Conservation (phyloP, 345 rosid genomes). For the Moricandia moricandioides region DNA sequence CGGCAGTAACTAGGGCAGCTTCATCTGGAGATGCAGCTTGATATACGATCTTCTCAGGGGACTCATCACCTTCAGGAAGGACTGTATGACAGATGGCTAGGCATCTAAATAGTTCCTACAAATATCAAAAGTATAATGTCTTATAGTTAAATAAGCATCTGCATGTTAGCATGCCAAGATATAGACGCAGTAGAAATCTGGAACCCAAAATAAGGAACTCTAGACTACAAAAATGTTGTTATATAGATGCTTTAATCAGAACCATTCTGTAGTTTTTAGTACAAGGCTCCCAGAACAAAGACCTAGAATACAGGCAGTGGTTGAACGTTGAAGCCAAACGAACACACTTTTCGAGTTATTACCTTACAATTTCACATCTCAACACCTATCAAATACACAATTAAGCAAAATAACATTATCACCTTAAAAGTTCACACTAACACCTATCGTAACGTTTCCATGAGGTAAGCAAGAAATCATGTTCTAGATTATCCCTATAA, state of each 20-base stretch:
- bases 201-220: slow-evolving; percentile 10
- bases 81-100: slow-evolving; percentile 99
- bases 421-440: slow-evolving; percentile 4
- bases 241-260: neutral
- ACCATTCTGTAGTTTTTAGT: slow-evolving; percentile 1
- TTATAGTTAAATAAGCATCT: slow-evolving; percentile 4
- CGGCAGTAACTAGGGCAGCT: slow-evolving; percentile 95
- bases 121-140: slow-evolving; percentile 12
- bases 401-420: neutral
- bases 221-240: neutral
- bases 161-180: neutral
- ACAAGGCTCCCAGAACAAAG: slow-evolving; percentile 13
- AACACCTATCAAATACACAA: neutral
- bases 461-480: neutral
- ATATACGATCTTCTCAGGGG: slow-evolving; percentile 86
- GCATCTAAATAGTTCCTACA: slow-evolving; percentile 97
- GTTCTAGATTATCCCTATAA: slow-evolving; percentile 12
- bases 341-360: neutral
- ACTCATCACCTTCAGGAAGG: slow-evolving; percentile 96
- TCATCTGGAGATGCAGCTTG: slow-evolving; percentile 99
- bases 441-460: slow-evolving; percentile 7
- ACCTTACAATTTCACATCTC: slow-evolving; percentile 7
- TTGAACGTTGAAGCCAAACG: slow-evolving; percentile 6
- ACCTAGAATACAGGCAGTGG: neutral
- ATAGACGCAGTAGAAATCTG: neutral